Conservation (phyloP, 495 filamentous ascomycete genomes). For the Schizothecium vesticola region DNA sequence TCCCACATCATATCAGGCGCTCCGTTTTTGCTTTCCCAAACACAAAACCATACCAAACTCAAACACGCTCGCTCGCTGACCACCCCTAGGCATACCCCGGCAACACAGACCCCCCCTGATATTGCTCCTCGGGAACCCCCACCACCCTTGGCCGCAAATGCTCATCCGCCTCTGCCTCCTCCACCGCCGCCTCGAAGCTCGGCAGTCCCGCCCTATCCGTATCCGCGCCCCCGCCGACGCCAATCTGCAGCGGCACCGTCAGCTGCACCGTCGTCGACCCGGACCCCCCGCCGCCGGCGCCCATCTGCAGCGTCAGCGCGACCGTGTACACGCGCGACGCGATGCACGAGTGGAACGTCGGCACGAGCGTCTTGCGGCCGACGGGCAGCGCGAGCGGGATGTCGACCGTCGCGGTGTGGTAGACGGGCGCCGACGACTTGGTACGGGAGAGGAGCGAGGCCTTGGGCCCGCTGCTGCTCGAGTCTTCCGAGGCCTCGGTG, state of each 20-base stretch:
- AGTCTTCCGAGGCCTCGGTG: constrained; percentile 14
- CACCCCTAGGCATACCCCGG: constrained; percentile 38
- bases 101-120: constrained; percentile 14
- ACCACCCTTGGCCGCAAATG: constrained; percentile 44
- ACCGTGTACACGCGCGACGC: constrained; percentile 73
- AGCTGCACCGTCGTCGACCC: constrained; percentile 55
- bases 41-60: not conserved
- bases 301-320: constrained; percentile 58
- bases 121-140: constrained; percentile 8
- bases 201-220: constrained; percentile 25
- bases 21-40: constrained; percentile 4
- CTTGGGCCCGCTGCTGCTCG: not conserved
- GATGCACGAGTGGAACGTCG: constrained; percentile 86
- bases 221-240: constrained; percentile 29
- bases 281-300: constrained; percentile 37
- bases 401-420: constrained; percentile 59
- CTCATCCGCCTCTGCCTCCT: constrained; percentile 39
- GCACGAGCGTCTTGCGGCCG: constrained; percentile 64
- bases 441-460: not conserved
- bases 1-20: constrained; percentile 30
- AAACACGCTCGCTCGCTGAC: not conserved
- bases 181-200: constrained; percentile 32
- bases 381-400: constrained; percentile 71
- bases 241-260: constrained; percentile 75
- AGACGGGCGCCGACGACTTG: constrained; percentile 30